Evolutionary conservation across 305 asterid genomes (phyloP).

Genomic region (Nicotiana rustica): DNA sequence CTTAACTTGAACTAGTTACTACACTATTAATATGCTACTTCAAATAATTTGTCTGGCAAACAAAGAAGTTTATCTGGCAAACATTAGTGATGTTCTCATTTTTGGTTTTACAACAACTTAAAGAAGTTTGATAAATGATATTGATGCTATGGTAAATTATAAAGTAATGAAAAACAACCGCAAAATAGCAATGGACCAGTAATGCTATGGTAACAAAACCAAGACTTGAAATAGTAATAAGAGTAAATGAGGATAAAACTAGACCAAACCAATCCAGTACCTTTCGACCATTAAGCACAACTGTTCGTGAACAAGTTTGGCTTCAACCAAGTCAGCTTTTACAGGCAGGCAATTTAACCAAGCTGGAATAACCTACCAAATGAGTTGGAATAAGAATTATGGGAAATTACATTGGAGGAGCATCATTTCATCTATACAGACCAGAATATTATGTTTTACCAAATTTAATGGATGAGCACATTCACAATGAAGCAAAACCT

Average conservation of each 20-base stretch:
- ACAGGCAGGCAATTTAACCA: constrained; percentile 43
- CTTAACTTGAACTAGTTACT: too few species aligned
- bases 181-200: too few species aligned
- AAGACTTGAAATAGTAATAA: not conserved
- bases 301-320: constrained; percentile 42
- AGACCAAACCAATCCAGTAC: constrained; percentile 24
- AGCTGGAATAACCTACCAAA: constrained; percentile 39
- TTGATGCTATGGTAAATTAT: not conserved
- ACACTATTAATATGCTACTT: too few species aligned
- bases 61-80: too few species aligned
- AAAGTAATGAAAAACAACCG: too few species aligned
- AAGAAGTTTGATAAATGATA: not conserved
- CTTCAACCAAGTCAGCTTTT: constrained; percentile 34
- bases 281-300: constrained; percentile 45
- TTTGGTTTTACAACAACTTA: not conserved
- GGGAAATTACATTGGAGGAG: not conserved
- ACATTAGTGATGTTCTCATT: not conserved
- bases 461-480: too few species aligned
- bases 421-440: not conserved
- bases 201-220: not conserved
- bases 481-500: not conserved
- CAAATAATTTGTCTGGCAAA: too few species aligned
- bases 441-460: not conserved
- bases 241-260: not conserved
- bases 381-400: not conserved